Evolutionary conservation across 1,284 basidiomycete species (phyloP), one percentile per base, ranked within the genome.

Genomic region (Microbotryum lychnidis-dioicae): DNA sequence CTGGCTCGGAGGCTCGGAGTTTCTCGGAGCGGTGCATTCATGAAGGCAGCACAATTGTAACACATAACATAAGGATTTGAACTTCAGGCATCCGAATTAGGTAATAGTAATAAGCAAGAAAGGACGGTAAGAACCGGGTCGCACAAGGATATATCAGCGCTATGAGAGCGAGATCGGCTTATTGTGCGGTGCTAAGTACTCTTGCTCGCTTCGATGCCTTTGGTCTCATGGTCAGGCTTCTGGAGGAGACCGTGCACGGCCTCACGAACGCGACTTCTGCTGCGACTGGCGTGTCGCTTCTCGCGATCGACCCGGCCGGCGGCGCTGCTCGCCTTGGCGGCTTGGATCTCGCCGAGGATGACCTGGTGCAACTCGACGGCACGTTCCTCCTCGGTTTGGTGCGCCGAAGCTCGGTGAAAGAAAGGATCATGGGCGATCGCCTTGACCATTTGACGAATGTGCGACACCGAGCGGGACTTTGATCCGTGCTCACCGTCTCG

Each of bases 381-480:
- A 45, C 56, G 50, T 23, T 25, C 29, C 31, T 57, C 31, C 10
- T 33, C 46, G 23, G 56, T 50, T 54, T 62, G 56, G 2, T 33
- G 48, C 47, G 50, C 49, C 21, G 27, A 37, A n/a, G 61, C n/a
- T 27, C 61, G 61, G 56, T 63, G 61, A 23, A 50, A 63, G 57
- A 63, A 63, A 45, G 61, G 61, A 50, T 63, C 61, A 37, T 58
- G 52, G 50, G 56, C 61, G 29, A 63, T 42, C 25, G 59, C 57
- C 23, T 37, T 49, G 46, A 63, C 59, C 20, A 51, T 46, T 2
- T 25, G 37, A 3, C 61, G 25, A 21, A 63, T 59, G 18, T 42
- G 37, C 9, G 50, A 31, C n/a, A 49, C 58, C 1, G 31, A 54
- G 25, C 61, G 50, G 23, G 50, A 31, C 21, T 47, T 45, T 9